Percentiles rank a stretch among this genome's conserved stretches.
phyloP scores from a whole-genome alignment of 2,329 filamentous ascomycete species.

The Calonectria hongkongensis region DNA sequence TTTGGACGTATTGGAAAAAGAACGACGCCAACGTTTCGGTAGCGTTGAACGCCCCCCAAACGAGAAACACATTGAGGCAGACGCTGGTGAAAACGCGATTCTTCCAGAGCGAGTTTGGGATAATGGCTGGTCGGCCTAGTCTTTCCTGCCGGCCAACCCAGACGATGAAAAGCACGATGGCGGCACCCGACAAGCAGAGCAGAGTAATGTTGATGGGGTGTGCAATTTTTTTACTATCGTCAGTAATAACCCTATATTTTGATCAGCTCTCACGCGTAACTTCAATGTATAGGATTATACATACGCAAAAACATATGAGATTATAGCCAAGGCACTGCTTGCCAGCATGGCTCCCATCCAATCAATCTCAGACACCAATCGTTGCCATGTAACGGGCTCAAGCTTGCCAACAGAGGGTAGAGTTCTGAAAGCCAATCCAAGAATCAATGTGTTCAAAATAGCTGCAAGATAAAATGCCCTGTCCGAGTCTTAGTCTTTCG shows the following conservation, averaged over 20 bases:
- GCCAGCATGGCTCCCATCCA: constrained; percentile 69
- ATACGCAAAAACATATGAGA: constrained; percentile 66
- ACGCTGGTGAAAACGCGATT: constrained; percentile 70
- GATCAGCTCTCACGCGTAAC: background rate
- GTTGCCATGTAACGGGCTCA: background rate
- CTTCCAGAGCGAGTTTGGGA: constrained; percentile 76
- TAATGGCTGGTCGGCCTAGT: constrained; percentile 68
- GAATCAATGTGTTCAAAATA: constrained; percentile 35
- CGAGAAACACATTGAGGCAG: constrained; percentile 67
- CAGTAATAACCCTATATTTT: constrained; percentile 14
- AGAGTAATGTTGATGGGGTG: constrained; percentile 57
- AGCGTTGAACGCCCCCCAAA: constrained; percentile 62
- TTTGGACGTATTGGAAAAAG: constrained; percentile 43
- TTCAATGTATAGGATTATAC: background rate
- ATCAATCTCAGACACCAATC: constrained; percentile 62
- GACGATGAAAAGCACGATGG: constrained; percentile 67
- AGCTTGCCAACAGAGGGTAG: background rate
- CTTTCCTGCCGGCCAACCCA: constrained; percentile 70
- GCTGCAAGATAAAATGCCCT: constrained; percentile 53
- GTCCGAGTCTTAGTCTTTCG: background rate
- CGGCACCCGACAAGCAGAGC: constrained; percentile 61
- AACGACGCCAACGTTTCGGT: constrained; percentile 51
- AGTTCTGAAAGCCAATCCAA: constrained; percentile 25
- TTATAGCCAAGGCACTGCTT: constrained; percentile 62
- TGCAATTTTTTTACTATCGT: constrained; percentile 7